These are phyloP conservation scores for Claviceps africana DNA, from an alignment of 2,329 filamentous ascomycete genomes.

Conservation along the genomic window DNA sequence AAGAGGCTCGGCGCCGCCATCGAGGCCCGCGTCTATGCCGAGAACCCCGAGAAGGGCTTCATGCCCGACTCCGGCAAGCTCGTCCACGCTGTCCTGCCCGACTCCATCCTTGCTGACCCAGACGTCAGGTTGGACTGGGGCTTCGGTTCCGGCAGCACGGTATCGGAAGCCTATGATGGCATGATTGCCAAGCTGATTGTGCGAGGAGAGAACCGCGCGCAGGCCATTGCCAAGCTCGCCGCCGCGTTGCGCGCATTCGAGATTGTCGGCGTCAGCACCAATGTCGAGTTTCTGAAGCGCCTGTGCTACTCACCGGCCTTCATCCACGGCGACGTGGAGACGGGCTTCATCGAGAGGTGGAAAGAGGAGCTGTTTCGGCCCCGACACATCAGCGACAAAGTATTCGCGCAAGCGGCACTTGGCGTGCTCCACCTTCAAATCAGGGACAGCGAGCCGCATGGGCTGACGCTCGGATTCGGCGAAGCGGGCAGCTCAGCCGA, in stretches of 20 bases:
- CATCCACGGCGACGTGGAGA: constrained; percentile 78
- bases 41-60: constrained; percentile 84
- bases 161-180: constrained; percentile 90
- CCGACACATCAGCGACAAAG: constrained; percentile 49
- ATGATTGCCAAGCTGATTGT: constrained; percentile 99
- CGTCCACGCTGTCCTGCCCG: constrained; percentile 66
- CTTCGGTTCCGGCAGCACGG: constrained; percentile 79
- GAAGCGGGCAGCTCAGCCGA: constrained; percentile 25
- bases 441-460: constrained; percentile 27
- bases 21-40: constrained; percentile 91
- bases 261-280: constrained; percentile 82
- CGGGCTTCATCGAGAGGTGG: constrained; percentile 90
- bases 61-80: constrained; percentile 86
- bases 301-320: constrained; percentile 74
- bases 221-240: constrained; percentile 70
- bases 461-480: constrained; percentile 41
- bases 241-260: constrained; percentile 78
- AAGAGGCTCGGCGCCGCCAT: constrained; percentile 69
- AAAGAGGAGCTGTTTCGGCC: constrained; percentile 62
- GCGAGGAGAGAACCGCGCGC: constrained; percentile 60
- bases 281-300: constrained; percentile 90
- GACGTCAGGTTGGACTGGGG: constrained; percentile 86
- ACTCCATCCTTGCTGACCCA: constrained; percentile 41
- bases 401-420: constrained; percentile 76
- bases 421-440: constrained; percentile 47